Conservation (phyloP, 306 rosid genomes). For the Gynostemma pentaphyllum region DNA sequence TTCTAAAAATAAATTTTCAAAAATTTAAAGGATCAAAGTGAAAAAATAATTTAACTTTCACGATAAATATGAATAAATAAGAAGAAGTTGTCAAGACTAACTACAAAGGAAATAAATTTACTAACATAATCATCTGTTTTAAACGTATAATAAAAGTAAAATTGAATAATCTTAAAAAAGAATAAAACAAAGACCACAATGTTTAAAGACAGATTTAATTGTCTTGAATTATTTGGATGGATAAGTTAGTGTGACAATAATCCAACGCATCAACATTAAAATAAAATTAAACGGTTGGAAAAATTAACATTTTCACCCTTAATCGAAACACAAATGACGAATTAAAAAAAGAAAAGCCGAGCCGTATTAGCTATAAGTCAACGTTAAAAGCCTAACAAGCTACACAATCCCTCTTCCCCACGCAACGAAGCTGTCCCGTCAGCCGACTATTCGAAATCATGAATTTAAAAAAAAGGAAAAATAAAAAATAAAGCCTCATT, state of each 20-base stretch:
- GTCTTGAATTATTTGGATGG: neutral
- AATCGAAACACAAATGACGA: neutral
- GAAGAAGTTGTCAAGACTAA: too few species aligned
- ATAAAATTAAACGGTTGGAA: neutral
- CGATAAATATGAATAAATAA: too few species aligned
- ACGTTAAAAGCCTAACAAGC: constrained; percentile 7
- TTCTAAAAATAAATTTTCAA: too few species aligned
- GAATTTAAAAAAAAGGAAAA: too few species aligned
- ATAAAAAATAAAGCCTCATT: too few species aligned
- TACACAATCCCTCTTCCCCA: neutral
- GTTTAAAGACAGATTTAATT: neutral
- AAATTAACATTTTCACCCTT: neutral
- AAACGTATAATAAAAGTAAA: too few species aligned
- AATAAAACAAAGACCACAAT: neutral
- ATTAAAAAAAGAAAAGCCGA: neutral
- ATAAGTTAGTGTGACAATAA: neutral
- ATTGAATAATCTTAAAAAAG: too few species aligned
- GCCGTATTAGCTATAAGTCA: constrained; percentile 19
- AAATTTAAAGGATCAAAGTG: too few species aligned
- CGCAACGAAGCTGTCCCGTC: constrained; percentile 23
- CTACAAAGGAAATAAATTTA: too few species aligned
- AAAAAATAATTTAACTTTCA: too few species aligned
- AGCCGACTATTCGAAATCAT: constrained; percentile 18
- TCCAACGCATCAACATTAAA: neutral
- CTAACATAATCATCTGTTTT: too few species aligned